These are phyloP conservation scores for Begonia peltatifolia DNA, from an alignment of 306 rosid genomes.

Conservation along the genomic window DNA sequence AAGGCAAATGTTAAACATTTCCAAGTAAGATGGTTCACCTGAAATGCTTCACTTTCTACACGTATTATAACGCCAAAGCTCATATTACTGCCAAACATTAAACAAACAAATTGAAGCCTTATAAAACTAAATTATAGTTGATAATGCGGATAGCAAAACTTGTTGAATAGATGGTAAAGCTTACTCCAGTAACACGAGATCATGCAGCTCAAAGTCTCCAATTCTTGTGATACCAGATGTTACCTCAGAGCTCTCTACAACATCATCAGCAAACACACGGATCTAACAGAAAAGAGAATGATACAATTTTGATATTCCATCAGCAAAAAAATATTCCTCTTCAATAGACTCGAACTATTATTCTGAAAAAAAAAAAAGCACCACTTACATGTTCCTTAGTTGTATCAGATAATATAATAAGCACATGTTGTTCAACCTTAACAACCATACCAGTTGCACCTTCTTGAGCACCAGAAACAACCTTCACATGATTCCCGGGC, in stretches of 20 bases:
- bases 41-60: slow-evolving; percentile 96
- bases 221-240: slow-evolving; percentile 84
- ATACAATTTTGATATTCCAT: slow-evolving; percentile 4
- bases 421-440: slow-evolving; percentile 91
- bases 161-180: slow-evolving; percentile 10
- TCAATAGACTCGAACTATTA: neutral
- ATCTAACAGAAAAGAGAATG: slow-evolving; percentile 31
- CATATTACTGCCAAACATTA: slow-evolving; percentile 54
- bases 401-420: slow-evolving; percentile 85
- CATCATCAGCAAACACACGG: slow-evolving; percentile 98
- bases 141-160: neutral
- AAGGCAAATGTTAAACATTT: neutral
- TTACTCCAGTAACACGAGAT: slow-evolving; percentile 92
- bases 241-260: slow-evolving; percentile 96
- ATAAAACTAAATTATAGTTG: slow-evolving; percentile 4
- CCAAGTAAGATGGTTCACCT: slow-evolving; percentile 28
- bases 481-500: slow-evolving; percentile 96
- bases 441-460: slow-evolving; percentile 99
- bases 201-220: slow-evolving; percentile 94
- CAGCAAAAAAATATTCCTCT: slow-evolving; percentile 7
- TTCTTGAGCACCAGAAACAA: slow-evolving; percentile 87
- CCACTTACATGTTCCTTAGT: slow-evolving; percentile 92
- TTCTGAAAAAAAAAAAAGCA: slow-evolving; percentile 2
- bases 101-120: slow-evolving; percentile 4
- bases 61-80: slow-evolving; percentile 91